These are phyloP conservation scores for Trypanosoma rangeli DNA, from an alignment of 208 protist species.

Conservation along the genomic window DNA sequence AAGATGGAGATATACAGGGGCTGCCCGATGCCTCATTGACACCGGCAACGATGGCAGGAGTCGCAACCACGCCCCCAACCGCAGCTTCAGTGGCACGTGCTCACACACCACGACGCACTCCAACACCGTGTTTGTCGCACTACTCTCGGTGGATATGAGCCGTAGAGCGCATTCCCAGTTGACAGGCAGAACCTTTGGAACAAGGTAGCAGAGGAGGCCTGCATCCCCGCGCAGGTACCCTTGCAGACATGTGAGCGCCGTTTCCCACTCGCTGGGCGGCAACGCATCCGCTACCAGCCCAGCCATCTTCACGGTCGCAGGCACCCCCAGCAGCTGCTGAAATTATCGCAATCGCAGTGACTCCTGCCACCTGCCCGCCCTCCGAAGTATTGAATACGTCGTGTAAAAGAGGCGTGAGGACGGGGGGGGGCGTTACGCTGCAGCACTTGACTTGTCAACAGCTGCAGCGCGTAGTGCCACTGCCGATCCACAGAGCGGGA, in stretches of 20 bases:
- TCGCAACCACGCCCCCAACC: conserved; percentile 14
- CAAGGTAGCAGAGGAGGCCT: conserved; percentile 7
- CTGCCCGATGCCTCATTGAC: conserved; percentile 22
- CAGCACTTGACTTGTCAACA: conserved; percentile 14
- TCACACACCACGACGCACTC: conserved; percentile 18
- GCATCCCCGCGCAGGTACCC: conserved; percentile 4
- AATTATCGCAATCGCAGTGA: conserved; percentile 15
- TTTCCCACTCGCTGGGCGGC: conserved; percentile 3
- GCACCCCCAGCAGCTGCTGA: conserved; percentile 5
- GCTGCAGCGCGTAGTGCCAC: conserved; percentile 16
- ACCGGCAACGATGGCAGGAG: conserved; percentile 24
- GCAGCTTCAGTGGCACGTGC: conserved; percentile 11
- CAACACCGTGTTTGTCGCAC: conserved; percentile 16
- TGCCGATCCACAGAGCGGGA: conserved; percentile 8
- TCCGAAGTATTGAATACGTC: conserved; percentile 15
- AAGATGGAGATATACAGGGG: conserved; percentile 20
- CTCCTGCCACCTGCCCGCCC: conserved; percentile 13
- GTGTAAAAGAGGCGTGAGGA: conserved; percentile 15
- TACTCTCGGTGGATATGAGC: conserved; percentile 6
- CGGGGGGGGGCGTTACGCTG: neutral
- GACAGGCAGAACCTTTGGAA: conserved; percentile 8
- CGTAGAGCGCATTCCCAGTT: conserved; percentile 20
- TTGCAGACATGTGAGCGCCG: conserved; percentile 7
- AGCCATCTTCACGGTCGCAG: conserved; percentile 1
- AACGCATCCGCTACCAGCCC: conserved; percentile 5